These are phyloP conservation scores for Endotrypanum monterogeii DNA, from an alignment of 208 protist species.

Conservation along the genomic window DNA sequence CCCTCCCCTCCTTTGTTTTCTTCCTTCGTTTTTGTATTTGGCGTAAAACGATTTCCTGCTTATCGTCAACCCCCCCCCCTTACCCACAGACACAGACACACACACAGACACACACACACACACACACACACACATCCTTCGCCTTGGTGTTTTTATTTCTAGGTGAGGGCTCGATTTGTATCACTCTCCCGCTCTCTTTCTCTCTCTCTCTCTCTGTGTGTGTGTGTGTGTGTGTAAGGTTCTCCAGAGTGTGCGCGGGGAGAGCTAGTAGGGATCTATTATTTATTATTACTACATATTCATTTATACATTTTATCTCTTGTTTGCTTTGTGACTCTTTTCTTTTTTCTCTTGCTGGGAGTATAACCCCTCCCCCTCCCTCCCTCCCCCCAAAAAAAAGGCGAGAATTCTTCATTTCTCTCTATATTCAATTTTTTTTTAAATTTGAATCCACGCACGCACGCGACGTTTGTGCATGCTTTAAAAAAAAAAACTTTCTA, in stretches of 20 bases:
- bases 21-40: too few species aligned
- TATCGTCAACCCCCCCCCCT: not conserved
- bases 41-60: too few species aligned
- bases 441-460: too few species aligned
- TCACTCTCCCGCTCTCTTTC: not conserved
- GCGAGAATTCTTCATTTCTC: too few species aligned
- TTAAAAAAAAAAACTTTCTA: too few species aligned
- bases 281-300: too few species aligned
- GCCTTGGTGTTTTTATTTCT: too few species aligned
- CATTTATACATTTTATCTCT: too few species aligned
- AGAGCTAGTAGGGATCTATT: too few species aligned
- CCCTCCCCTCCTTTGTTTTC: not conserved
- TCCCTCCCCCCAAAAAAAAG: not conserved
- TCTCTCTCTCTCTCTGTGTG: not conserved
- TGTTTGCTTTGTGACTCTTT: not conserved
- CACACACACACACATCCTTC: not conserved
- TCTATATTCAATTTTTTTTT: too few species aligned
- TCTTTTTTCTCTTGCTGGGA: too few species aligned
- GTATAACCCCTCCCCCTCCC: not conserved
- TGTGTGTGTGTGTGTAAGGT: not conserved
- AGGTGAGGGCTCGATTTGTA: not conserved
- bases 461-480: not conserved
- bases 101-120: not conserved
- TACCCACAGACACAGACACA: not conserved
- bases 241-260: too few species aligned